Evolutionary conservation across 257 asterid genomes (phyloP).

Genomic region (Ilex aquifolium): DNA sequence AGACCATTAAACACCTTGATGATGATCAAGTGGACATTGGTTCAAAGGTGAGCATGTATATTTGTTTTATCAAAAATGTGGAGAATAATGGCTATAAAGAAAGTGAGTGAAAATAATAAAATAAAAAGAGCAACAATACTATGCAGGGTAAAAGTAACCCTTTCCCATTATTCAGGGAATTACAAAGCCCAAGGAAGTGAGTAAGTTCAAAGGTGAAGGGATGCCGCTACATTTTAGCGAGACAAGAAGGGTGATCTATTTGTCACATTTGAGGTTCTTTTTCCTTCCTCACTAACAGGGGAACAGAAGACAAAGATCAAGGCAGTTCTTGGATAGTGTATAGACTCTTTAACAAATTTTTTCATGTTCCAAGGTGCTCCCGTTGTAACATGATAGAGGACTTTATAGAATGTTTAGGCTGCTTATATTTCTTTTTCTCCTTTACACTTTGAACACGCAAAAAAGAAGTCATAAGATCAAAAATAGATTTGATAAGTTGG

Average conservation of each 20-base stretch:
- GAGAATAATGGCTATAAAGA: too few species aligned
- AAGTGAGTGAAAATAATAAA: too few species aligned
- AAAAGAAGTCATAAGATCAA: too few species aligned
- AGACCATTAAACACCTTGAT: constrained; percentile 82
- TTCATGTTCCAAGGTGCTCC: not conserved
- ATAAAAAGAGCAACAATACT: too few species aligned
- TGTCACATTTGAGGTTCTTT: constrained; percentile 78
- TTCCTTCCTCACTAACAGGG: constrained; percentile 70
- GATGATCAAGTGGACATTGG: constrained; percentile 78
- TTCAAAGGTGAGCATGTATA: constrained; percentile 50
- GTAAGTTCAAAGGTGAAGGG: constrained; percentile 84
- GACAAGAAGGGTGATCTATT: constrained; percentile 86
- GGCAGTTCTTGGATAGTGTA: constrained; percentile 39
- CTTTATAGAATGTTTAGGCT: too few species aligned
- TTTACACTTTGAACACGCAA: too few species aligned
- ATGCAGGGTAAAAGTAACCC: too few species aligned
- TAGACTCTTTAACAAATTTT: not conserved
- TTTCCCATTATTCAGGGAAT: constrained; percentile 46
- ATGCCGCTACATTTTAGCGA: constrained; percentile 79
- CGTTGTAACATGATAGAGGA: constrained; percentile 1
- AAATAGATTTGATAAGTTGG: too few species aligned
- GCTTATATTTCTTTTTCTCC: too few species aligned
- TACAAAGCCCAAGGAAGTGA: constrained; percentile 85
- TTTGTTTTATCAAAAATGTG: not conserved
- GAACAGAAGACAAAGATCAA: constrained; percentile 78